Conservation (phyloP, 495 filamentous ascomycete genomes). For the Talaromyces ruber region DNA sequence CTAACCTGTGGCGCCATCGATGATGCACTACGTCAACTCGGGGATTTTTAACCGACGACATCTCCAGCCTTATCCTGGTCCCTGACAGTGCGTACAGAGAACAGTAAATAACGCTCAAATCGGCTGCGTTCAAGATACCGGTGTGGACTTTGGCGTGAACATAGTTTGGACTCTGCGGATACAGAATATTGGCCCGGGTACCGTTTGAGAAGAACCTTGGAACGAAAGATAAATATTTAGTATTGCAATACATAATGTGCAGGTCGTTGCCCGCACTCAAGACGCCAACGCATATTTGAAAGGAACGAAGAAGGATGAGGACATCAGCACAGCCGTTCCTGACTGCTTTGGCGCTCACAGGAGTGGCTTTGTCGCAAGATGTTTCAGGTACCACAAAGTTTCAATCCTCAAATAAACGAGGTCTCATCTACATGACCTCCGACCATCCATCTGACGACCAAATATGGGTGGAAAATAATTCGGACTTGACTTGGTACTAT, state of each 20-base stretch:
- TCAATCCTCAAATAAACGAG: constrained; percentile 53
- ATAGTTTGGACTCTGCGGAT: neutral
- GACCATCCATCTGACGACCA: constrained; percentile 43
- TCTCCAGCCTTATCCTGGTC: neutral
- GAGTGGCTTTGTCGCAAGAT: neutral
- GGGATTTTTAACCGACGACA: neutral
- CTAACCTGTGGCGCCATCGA: neutral
- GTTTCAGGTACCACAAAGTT: constrained; percentile 3
- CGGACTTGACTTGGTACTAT: constrained; percentile 74
- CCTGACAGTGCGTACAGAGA: neutral
- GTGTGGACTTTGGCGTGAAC: neutral
- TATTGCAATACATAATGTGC: neutral
- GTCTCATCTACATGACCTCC: constrained; percentile 51
- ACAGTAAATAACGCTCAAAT: neutral
- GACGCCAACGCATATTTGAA: neutral
- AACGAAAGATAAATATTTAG: neutral
- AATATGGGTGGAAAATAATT: constrained; percentile 44
- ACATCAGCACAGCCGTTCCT: neutral
- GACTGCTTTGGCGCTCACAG: neutral
- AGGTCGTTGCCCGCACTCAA: neutral
- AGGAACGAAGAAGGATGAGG: neutral
- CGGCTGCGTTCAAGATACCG: neutral
- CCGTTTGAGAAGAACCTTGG: neutral
- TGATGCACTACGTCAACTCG: neutral
- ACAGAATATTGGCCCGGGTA: neutral